Conservation (phyloP, 2,329 filamentous ascomycete genomes). For the Aspergillus pseudonomiae region DNA sequence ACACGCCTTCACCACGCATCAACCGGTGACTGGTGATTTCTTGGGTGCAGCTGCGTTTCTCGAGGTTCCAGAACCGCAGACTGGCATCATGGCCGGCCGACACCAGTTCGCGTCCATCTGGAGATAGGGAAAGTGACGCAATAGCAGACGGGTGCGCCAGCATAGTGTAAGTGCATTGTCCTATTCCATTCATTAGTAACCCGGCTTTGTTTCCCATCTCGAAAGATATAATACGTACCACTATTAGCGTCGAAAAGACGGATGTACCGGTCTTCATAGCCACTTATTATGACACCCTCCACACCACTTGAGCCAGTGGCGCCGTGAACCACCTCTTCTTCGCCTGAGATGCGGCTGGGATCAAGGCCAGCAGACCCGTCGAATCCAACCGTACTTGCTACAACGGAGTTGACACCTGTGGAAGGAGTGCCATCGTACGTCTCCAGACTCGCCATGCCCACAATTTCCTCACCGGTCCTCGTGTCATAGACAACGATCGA, state of each 20-base stretch:
- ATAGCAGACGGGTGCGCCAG: slow-evolving; percentile 93
- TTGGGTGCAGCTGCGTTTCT: slow-evolving; percentile 93
- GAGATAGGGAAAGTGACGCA: slow-evolving; percentile 85
- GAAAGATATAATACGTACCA: slow-evolving; percentile 65
- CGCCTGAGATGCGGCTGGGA: slow-evolving; percentile 62
- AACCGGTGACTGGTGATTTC: slow-evolving; percentile 91
- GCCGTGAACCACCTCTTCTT: slow-evolving; percentile 76
- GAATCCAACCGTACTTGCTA: slow-evolving; percentile 80
- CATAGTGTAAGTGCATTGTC: slow-evolving; percentile 99
- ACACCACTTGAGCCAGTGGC: slow-evolving; percentile 83
- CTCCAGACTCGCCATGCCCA: slow-evolving; percentile 89
- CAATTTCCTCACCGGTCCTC: slow-evolving; percentile 84
- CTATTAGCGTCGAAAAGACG: slow-evolving; percentile 98
- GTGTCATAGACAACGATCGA: slow-evolving; percentile 92
- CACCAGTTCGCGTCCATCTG: slow-evolving; percentile 90
- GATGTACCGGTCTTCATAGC: slow-evolving; percentile 94
- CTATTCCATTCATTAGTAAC: slow-evolving; percentile 51
- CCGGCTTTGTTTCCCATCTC: neutral
- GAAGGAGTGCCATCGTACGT: slow-evolving; percentile 87
- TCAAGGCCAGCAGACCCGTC: slow-evolving; percentile 67
- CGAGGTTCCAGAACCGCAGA: slow-evolving; percentile 93
- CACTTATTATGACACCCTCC: slow-evolving; percentile 92
- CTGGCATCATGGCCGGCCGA: slow-evolving; percentile 95
- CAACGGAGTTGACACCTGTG: slow-evolving; percentile 85
- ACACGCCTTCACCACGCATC: slow-evolving; percentile 96